These are phyloP conservation scores for Aspergillus sp. DNA, from an alignment of 2,329 filamentous ascomycete species.

Conservation along the genomic window DNA sequence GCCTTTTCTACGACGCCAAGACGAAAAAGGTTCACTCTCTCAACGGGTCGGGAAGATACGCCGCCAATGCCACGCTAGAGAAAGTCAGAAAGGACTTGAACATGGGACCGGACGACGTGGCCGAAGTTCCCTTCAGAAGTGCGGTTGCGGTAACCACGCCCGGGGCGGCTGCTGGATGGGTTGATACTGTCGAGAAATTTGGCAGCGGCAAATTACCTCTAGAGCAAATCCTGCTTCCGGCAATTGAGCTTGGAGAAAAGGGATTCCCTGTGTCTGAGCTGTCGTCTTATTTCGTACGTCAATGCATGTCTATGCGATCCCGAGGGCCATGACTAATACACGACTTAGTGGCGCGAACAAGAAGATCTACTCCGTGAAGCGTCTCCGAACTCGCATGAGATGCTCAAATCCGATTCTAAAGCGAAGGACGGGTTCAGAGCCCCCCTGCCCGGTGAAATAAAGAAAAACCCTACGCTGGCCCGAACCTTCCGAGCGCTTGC, in stretches of 20 bases:
- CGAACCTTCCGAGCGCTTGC: conserved; percentile 78
- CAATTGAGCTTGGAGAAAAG: conserved; percentile 80
- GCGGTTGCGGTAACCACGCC: conserved; percentile 84
- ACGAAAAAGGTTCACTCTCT: conserved; percentile 79
- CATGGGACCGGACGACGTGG: conserved; percentile 56
- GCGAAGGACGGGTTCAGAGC: conserved; percentile 70
- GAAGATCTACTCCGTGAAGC: conserved; percentile 66
- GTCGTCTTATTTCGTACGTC: conserved; percentile 64
- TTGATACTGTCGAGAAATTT: conserved; percentile 82
- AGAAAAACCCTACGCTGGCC: conserved; percentile 80
- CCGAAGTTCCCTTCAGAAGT: conserved; percentile 70
- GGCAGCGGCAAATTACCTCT: conserved; percentile 81
- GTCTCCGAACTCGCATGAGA: conserved; percentile 82
- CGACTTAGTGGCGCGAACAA: conserved; percentile 65
- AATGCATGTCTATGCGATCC: background rate
- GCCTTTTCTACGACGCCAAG: conserved; percentile 83
- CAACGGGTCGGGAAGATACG: conserved; percentile 89
- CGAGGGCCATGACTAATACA: background rate
- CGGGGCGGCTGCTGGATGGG: conserved; percentile 90
- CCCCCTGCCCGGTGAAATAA: conserved; percentile 78
- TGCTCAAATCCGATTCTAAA: conserved; percentile 75
- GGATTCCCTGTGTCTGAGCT: conserved; percentile 89
- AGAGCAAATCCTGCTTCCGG: conserved; percentile 75
- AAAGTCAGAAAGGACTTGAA: conserved; percentile 68
- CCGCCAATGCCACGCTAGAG: conserved; percentile 67